Percentiles rank a stretch among this genome's conserved stretches.
Evolutionary conservation across 257 asterid genomes (phyloP).

Genomic region (Paraleonurus japonicus): DNA sequence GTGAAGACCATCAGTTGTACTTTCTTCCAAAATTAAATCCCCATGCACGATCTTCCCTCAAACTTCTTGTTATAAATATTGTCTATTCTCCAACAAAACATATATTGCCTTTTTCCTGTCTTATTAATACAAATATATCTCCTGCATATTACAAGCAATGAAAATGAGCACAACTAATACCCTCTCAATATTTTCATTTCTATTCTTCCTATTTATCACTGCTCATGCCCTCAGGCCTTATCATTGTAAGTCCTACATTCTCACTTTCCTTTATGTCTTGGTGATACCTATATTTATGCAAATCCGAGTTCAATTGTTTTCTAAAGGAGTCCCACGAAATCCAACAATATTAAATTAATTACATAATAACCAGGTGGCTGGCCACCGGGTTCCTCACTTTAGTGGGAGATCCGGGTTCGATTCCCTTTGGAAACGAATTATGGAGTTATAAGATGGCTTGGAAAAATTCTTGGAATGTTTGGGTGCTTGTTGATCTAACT

Average conservation of each 20-base stretch:
- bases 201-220: slow-evolving; percentile 39
- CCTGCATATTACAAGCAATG: slow-evolving; percentile 4
- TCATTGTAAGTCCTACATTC: slow-evolving; percentile 42
- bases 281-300: no score
- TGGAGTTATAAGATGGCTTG: no score
- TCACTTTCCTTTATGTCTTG: neutral
- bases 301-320: neutral
- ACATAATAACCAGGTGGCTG: no score
- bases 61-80: slow-evolving; percentile 22
- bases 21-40: slow-evolving; percentile 47
- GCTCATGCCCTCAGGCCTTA: slow-evolving; percentile 55
- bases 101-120: neutral
- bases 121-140: neutral
- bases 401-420: no score
- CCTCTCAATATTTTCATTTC: slow-evolving; percentile 36
- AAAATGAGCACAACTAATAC: slow-evolving; percentile 13
- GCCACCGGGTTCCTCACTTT: no score
- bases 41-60: neutral
- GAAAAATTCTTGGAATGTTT: no score
- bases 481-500: no score
- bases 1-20: slow-evolving; percentile 61
- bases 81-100: slow-evolving; percentile 12
- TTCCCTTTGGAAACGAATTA: no score
- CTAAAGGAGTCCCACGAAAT: neutral
- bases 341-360: no score